Conservation (phyloP, 805 yeast species). For the Komagataella ulmi region DNA sequence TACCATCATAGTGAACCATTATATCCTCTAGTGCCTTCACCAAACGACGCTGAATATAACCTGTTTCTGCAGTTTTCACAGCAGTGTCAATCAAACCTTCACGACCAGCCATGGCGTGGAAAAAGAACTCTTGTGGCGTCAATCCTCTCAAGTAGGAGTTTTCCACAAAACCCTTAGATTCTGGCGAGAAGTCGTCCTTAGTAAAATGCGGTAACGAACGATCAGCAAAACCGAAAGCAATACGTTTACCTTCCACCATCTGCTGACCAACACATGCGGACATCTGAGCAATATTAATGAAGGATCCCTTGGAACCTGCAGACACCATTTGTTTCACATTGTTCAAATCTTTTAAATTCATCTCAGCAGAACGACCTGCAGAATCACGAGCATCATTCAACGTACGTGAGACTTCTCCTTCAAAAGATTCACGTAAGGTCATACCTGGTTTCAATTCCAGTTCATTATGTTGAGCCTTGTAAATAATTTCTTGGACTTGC, state of each 20-base stretch:
- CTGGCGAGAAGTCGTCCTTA: slow-evolving; percentile 97
- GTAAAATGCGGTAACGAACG: slow-evolving; percentile 96
- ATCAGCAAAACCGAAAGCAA: slow-evolving; percentile 93
- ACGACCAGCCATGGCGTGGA: slow-evolving; percentile 99
- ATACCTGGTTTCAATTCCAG: slow-evolving; percentile 97
- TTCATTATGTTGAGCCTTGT: slow-evolving; percentile 81
- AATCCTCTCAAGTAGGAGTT: slow-evolving; percentile 94
- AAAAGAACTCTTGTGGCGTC: slow-evolving; percentile 97
- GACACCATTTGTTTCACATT: slow-evolving; percentile 99
- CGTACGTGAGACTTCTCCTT: slow-evolving; percentile 90
- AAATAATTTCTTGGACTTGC: slow-evolving; percentile 87
- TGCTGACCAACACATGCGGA: slow-evolving; percentile 99
- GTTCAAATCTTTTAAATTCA: slow-evolving; percentile 84
- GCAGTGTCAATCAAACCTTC: slow-evolving; percentile 99
- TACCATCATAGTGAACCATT: slow-evolving; percentile 97
- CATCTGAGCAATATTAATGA: slow-evolving; percentile 97
- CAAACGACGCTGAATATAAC: slow-evolving; percentile 95
- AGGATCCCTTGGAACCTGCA: slow-evolving; percentile 98
- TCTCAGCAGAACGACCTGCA: slow-evolving; percentile 97
- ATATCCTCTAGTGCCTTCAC: slow-evolving; percentile 95
- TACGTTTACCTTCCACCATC: slow-evolving; percentile 98
- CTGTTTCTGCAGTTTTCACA: slow-evolving; percentile 97
- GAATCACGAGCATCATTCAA: slow-evolving; percentile 98
- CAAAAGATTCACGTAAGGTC: slow-evolving; percentile 97
- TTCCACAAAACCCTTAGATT: slow-evolving; percentile 95